Conservation (phyloP, 2,329 filamentous ascomycete genomes). For the Hypoxylon sp. region DNA sequence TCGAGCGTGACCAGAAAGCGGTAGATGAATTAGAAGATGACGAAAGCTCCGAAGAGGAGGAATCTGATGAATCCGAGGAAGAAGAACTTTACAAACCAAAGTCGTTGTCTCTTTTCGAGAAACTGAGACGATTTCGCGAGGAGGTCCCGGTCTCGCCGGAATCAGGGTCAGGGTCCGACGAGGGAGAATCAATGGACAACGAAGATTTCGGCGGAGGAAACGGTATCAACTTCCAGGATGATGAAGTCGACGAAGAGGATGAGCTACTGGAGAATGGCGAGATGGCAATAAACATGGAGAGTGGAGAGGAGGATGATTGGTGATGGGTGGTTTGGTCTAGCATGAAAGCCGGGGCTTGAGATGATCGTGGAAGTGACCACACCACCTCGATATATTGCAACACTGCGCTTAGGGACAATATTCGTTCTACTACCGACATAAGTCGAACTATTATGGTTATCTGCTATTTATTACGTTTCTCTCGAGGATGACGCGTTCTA, state of each 20-base stretch:
- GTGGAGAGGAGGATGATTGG: slow-evolving; percentile 34
- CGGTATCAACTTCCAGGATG: slow-evolving; percentile 29
- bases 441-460: not conserved
- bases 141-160: slow-evolving; percentile 37
- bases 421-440: not conserved
- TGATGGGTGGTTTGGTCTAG: slow-evolving; percentile 1
- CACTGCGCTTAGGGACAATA: not conserved
- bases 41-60: slow-evolving; percentile 26
- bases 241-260: slow-evolving; percentile 35
- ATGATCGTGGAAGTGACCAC: not conserved
- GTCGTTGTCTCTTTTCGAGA: slow-evolving; percentile 45
- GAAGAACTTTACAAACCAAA: slow-evolving; percentile 30
- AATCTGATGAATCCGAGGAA: slow-evolving; percentile 35
- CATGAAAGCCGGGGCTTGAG: not conserved
- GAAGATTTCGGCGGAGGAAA: slow-evolving; percentile 26
- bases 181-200: slow-evolving; percentile 23
- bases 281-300: slow-evolving; percentile 29
- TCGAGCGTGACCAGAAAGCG: not conserved
- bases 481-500: not conserved
- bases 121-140: slow-evolving; percentile 42
- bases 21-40: slow-evolving; percentile 22
- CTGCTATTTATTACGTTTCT: not conserved
- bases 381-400: not conserved
- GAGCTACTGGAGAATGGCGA: slow-evolving; percentile 14
- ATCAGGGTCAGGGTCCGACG: slow-evolving; percentile 32